Percentiles rank a stretch among this genome's conserved stretches.
Evolutionary conservation across 345 rosid genomes (phyloP).

Genomic region (Hirschfeldia incana): DNA sequence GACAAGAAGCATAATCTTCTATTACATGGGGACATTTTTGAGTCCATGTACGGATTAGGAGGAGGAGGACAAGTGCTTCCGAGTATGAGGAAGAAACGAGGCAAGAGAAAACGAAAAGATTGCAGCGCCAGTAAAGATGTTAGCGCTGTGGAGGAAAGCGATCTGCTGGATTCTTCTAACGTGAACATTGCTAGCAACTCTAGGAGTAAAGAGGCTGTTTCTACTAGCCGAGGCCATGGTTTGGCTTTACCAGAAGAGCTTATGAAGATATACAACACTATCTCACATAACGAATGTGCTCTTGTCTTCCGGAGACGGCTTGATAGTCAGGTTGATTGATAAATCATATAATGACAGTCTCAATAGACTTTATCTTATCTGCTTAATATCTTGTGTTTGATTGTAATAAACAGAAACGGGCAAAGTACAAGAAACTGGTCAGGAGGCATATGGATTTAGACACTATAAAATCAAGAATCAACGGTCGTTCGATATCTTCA

Average conservation of each 20-base stretch:
- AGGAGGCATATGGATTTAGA: slow-evolving; percentile 72
- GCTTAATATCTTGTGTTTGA: background rate
- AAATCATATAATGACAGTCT: slow-evolving; percentile 1
- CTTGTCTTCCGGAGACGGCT: slow-evolving; percentile 61
- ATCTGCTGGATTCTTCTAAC: slow-evolving; percentile 45
- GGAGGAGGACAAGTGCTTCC: slow-evolving; percentile 43
- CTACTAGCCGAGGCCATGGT: slow-evolving; percentile 36
- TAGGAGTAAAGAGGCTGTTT: slow-evolving; percentile 49
- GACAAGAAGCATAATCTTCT: slow-evolving; percentile 31
- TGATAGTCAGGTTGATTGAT: slow-evolving; percentile 81
- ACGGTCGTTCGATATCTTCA: slow-evolving; percentile 44
- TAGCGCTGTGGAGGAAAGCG: slow-evolving; percentile 75
- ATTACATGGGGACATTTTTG: slow-evolving; percentile 39
- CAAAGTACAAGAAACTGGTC: slow-evolving; percentile 83
- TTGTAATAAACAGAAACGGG: slow-evolving; percentile 63
- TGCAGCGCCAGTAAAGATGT: slow-evolving; percentile 49
- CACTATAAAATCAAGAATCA: slow-evolving; percentile 64
- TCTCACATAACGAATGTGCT: slow-evolving; percentile 58
- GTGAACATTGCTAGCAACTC: slow-evolving; percentile 44
- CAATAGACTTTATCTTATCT: background rate
- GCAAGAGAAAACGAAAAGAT: slow-evolving; percentile 80
- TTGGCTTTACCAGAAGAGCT: slow-evolving; percentile 42
- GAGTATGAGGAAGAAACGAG: slow-evolving; percentile 64
- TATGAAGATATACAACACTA: slow-evolving; percentile 48
- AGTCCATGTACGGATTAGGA: slow-evolving; percentile 35